Evolutionary conservation across 2,329 filamentous ascomycete species (phyloP).

Genomic region (Pyrenophora graminea): DNA sequence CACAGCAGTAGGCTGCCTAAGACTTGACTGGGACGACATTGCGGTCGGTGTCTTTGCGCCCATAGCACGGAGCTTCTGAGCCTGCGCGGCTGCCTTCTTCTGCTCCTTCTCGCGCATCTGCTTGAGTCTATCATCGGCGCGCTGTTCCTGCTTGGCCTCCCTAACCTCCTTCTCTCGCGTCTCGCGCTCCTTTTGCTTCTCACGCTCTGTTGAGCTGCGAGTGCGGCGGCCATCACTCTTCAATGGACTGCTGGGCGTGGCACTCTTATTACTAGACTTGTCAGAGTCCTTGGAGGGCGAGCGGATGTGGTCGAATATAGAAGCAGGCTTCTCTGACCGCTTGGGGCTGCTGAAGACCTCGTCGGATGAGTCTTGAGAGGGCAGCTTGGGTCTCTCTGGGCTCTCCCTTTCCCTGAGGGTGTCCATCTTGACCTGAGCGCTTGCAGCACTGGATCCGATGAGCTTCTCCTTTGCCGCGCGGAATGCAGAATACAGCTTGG

Average conservation of each 20-base stretch:
- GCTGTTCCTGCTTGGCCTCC: conserved; percentile 64
- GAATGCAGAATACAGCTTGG: conserved; percentile 86
- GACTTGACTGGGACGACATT: conserved; percentile 42
- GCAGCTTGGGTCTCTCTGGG: conserved; percentile 33
- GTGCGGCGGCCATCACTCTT: conserved; percentile 54
- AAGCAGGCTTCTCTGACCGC: conserved; percentile 34
- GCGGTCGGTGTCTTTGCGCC: conserved; percentile 57
- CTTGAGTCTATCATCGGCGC: conserved; percentile 66
- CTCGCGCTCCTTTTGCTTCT: conserved; percentile 63
- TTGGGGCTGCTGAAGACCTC: conserved; percentile 43
- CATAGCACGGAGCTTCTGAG: conserved; percentile 46
- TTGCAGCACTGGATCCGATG: conserved; percentile 69
- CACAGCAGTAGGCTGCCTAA: conserved; percentile 25
- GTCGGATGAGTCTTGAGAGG: conserved; percentile 35
- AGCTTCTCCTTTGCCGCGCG: conserved; percentile 86
- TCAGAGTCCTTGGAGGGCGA: conserved; percentile 44
- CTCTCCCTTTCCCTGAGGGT: conserved; percentile 48
- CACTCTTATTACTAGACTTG: conserved; percentile 33
- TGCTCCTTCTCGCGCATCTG: conserved; percentile 72
- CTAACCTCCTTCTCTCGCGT: conserved; percentile 61
- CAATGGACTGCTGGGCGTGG: conserved; percentile 35
- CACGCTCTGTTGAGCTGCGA: conserved; percentile 63
- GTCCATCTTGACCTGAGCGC: conserved; percentile 63
- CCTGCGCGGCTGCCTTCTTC: conserved; percentile 62
- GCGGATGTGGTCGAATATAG: conserved; percentile 42